Evolutionary conservation across 2,329 filamentous ascomycete species (phyloP).

Genomic region (Colletotrichum sp.): DNA sequence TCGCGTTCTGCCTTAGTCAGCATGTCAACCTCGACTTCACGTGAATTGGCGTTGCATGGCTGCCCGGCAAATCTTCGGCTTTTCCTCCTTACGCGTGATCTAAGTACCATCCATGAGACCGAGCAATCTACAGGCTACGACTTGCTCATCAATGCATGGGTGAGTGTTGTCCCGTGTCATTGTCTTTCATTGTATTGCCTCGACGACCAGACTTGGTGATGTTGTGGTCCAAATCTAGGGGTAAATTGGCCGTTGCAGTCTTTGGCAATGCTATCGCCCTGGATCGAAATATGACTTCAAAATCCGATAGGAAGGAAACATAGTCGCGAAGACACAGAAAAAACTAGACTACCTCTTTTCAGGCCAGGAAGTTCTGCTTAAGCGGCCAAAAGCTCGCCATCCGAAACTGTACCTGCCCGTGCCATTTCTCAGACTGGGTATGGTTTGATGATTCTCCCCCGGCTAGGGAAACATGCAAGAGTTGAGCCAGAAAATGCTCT

Average conservation of each 20-base stretch:
- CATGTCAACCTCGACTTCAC: conserved; percentile 2
- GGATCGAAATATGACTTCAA: not conserved
- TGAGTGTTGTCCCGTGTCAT: not conserved
- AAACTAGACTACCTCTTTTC: not conserved
- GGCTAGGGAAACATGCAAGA: not conserved
- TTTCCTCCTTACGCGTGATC: not conserved
- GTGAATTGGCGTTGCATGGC: conserved; percentile 15
- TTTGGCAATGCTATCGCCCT: not conserved
- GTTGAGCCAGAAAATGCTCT: not conserved
- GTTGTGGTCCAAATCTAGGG: not conserved
- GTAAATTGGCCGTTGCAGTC: not conserved
- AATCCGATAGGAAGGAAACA: not conserved
- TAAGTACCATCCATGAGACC: not conserved
- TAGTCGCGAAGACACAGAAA: not conserved
- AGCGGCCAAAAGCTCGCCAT: not conserved
- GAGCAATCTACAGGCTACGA: not conserved
- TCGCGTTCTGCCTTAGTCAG: conserved; percentile 14
- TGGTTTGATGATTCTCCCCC: not conserved
- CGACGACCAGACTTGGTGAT: not conserved
- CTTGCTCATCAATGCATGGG: not conserved
- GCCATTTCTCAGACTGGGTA: not conserved
- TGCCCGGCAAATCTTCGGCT: not conserved
- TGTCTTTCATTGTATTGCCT: not conserved
- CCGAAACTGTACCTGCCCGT: not conserved
- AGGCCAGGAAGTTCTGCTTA: not conserved